Base-by-base conservation (phyloP, 768 basidiomycete genomes). In the Nidularia pulvinata region DNA sequence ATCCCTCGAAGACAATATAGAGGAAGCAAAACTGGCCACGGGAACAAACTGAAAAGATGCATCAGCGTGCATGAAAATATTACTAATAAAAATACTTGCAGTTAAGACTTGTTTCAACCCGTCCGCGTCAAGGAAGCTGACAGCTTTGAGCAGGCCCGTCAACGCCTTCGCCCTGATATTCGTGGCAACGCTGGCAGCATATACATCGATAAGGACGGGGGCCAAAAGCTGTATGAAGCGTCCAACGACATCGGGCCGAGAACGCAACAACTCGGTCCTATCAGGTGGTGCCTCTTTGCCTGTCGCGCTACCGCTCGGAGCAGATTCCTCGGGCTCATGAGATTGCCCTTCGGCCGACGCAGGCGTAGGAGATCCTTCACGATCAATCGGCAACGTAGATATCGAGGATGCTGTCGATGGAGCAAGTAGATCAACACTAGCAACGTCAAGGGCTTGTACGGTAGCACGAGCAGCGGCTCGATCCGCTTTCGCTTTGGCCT, bases 151-250 rank as follows among this genome's bases (percentile, higher is more conserved):
- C 48, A 98, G 63, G 1, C 89, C 93, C 0, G 87, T 90, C 57
- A 98, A 75, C 0, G 94, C 93, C 74, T 96, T 95, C 43, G 90
- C 83, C 55, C 97, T 82, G 9, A 98, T 86, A 2, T 91, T 85
- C 0, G 88, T 84, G 48, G 88, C 86, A 30, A 98, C 95, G 66
- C 93, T 97, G 33, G 97, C 96, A n/a, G 95, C 91, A 69, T 98
- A 98, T n/a, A 99, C 95, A 61, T 98, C 97, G 54, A 98, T 88
- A 52, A 99, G 81, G 52, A 97, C 93, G 1, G 97, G 97, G 0
- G 98, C 87, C 61, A 94, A 85, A 34, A 96, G 76, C 46, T 85
- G 83, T 82, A 95, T 91, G 69, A 95, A 98, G 13, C 86, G 82
- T 16, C 82, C 85, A 48, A 95, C 88, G 30, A 93, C 84, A n/a